Evolutionary conservation across 306 rosid species (phyloP).

Genomic region (Alnus rubra): DNA sequence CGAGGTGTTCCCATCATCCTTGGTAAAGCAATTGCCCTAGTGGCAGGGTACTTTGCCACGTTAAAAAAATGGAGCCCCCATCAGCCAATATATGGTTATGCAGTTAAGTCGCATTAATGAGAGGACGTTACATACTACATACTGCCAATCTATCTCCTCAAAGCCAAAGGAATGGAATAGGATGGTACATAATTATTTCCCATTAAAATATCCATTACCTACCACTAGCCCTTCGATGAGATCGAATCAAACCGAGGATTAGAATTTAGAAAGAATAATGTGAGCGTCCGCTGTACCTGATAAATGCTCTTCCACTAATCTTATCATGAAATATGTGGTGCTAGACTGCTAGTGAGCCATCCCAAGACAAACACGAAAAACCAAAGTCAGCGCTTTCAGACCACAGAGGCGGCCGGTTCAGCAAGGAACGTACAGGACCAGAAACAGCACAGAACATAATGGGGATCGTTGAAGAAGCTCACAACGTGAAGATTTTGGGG

Average conservation of each 20-base stretch:
- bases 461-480: constrained; percentile 81
- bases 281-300: neutral
- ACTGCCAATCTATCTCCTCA: neutral
- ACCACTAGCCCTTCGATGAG: neutral
- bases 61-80: neutral
- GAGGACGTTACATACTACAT: neutral
- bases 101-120: too few relatives aligned
- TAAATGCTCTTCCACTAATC: neutral
- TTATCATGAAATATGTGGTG: neutral
- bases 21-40: neutral
- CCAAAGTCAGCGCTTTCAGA: neutral
- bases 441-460: constrained; percentile 13
- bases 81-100: too few relatives aligned
- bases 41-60: neutral
- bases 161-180: too few relatives aligned
- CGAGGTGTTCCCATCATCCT: neutral
- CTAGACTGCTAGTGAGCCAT: neutral
- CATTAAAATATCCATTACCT: too few relatives aligned
- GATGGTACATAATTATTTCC: neutral
- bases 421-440: neutral
- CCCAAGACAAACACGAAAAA: neutral
- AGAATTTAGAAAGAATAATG: neutral
- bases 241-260: neutral
- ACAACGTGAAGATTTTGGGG: constrained; percentile 71
- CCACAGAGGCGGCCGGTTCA: too few relatives aligned